Evolutionary conservation across 768 basidiomycete species (phyloP).

Genomic region (Boletus bicolor): DNA sequence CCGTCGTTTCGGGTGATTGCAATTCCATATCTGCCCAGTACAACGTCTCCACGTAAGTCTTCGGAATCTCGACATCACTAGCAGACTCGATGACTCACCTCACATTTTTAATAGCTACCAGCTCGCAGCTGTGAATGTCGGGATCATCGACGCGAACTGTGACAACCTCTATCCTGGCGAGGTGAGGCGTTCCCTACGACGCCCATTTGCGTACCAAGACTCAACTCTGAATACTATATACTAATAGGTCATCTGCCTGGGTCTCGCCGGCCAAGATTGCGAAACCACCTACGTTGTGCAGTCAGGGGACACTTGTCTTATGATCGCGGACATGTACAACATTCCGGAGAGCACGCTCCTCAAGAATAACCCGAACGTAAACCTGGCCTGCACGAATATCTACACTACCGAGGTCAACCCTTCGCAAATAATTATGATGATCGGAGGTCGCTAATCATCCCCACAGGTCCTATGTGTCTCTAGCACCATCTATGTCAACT

Average conservation of each 20-base stretch:
- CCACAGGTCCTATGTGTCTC: slow-evolving; percentile 28
- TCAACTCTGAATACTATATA: background rate
- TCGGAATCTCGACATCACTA: background rate
- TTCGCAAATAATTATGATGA: background rate
- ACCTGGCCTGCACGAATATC: slow-evolving; percentile 50
- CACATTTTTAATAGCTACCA: slow-evolving; percentile 43
- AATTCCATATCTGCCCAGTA: slow-evolving; percentile 57
- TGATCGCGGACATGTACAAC: slow-evolving; percentile 39
- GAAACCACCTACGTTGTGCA: slow-evolving; percentile 44
- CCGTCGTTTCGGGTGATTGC: slow-evolving; percentile 55
- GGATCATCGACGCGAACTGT: slow-evolving; percentile 51
- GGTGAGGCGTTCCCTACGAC: slow-evolving; percentile 25
- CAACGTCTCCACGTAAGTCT: slow-evolving; percentile 59
- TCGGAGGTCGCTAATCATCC: background rate
- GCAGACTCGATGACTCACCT: background rate
- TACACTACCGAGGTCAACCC: slow-evolving; percentile 53
- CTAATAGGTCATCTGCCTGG: slow-evolving; percentile 51
- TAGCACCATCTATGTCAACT: slow-evolving; percentile 22
- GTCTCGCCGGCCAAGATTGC: slow-evolving; percentile 56
- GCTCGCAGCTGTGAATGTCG: slow-evolving; percentile 50
- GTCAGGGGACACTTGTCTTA: slow-evolving; percentile 48
- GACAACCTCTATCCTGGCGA: slow-evolving; percentile 53
- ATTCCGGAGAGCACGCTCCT: slow-evolving; percentile 46
- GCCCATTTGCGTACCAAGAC: background rate
- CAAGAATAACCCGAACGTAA: slow-evolving; percentile 65